Percentiles rank a stretch among this genome's conserved stretches.
Evolutionary conservation across 2,329 filamentous ascomycete species (phyloP).

Genomic region (Cladosporium sp.): DNA sequence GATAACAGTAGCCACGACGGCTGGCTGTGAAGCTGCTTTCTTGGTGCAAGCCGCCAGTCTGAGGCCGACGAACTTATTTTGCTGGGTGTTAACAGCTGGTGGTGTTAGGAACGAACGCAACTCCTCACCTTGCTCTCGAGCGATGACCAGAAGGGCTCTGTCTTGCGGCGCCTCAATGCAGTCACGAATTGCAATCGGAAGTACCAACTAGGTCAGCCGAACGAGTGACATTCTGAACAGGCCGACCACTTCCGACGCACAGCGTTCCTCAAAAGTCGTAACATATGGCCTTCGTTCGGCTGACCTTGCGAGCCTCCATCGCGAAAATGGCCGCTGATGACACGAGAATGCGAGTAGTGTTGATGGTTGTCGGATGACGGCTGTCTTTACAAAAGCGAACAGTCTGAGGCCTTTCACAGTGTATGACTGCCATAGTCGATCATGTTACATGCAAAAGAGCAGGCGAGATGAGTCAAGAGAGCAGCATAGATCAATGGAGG

Average conservation of each 20-base stretch:
- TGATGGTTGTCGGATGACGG: not conserved
- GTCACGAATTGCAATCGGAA: not conserved
- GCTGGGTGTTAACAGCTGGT: too few relatives aligned
- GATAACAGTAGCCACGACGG: not conserved
- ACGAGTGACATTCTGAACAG: not conserved
- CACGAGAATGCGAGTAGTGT: not conserved
- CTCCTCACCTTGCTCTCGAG: not conserved
- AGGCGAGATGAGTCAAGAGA: too few relatives aligned
- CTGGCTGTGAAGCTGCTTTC: not conserved
- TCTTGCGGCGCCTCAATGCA: not conserved
- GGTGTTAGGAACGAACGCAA: not conserved
- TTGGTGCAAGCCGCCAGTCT: not conserved
- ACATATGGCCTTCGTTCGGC: not conserved
- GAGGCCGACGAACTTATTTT: not conserved
- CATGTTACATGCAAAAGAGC: too few relatives aligned
- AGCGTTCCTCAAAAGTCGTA: too few relatives aligned
- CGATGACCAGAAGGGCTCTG: not conserved
- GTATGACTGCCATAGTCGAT: too few relatives aligned
- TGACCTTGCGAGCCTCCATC: not conserved
- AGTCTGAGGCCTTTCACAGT: not conserved
- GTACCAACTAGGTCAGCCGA: not conserved
- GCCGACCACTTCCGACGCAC: not conserved
- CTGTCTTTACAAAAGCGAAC: not conserved
- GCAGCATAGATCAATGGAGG: too few relatives aligned
- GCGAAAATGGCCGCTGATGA: not conserved